Percentiles rank a stretch among this genome's conserved stretches.
These are phyloP conservation scores for Tuber aestivum DNA, from an alignment of 495 filamentous ascomycete species.

Conservation along the genomic window DNA sequence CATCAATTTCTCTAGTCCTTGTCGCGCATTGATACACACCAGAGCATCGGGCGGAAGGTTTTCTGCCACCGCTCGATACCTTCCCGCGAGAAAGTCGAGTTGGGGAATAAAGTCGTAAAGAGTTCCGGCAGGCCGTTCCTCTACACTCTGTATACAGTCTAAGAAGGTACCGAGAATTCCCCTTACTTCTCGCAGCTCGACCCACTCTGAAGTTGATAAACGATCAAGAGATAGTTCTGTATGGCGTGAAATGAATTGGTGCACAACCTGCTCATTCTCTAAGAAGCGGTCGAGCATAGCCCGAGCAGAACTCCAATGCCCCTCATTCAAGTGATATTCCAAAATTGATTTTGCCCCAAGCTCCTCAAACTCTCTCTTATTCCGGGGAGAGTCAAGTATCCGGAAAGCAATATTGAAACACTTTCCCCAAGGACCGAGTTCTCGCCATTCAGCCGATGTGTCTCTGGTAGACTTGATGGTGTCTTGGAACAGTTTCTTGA, in stretches of 20 bases:
- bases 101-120: slow-evolving; percentile 1
- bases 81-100: background rate
- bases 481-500: slow-evolving; percentile 1
- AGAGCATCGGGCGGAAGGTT: background rate
- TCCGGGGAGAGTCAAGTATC: background rate
- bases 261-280: background rate
- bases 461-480: slow-evolving; percentile 1
- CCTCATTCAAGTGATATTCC: slow-evolving; percentile 1
- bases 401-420: slow-evolving; percentile 1
- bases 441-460: background rate
- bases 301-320: background rate
- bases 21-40: background rate
- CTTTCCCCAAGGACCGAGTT: slow-evolving; percentile 1
- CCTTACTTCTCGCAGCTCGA: background rate
- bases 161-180: slow-evolving; percentile 2
- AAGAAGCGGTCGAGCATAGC: slow-evolving; percentile 2
- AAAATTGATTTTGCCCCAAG: background rate
- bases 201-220: background rate
- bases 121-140: background rate
- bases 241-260: background rate
- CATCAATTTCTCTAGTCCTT: background rate
- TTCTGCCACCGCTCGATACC: background rate
- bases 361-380: background rate
- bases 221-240: background rate
- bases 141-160: background rate